A percentile compares a stretch with the other conserved stretches of the same genome.
Evolutionary conservation across 2,329 filamentous ascomycete species (phyloP).

Genomic region (Iodosphaeria phyllophila): DNA sequence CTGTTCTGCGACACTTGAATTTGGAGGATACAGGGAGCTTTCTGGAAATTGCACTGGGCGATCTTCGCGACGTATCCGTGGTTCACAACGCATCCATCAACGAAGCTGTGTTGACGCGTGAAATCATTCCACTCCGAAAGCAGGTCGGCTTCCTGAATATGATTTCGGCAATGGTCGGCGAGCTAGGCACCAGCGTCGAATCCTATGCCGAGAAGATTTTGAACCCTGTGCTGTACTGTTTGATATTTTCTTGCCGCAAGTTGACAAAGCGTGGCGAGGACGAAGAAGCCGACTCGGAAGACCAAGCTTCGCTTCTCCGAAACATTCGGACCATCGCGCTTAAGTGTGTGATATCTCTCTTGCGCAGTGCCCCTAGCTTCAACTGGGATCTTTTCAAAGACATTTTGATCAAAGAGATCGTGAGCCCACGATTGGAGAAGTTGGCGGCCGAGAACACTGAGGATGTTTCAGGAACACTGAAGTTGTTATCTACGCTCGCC

Average conservation of each 20-base stretch:
- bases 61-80: conserved; percentile 42
- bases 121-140: conserved; percentile 50
- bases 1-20: conserved; percentile 61
- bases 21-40: conserved; percentile 63
- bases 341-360: conserved; percentile 66
- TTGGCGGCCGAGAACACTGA: conserved; percentile 77
- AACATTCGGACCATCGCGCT: conserved; percentile 54
- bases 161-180: conserved; percentile 70
- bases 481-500: conserved; percentile 69
- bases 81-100: conserved; percentile 29
- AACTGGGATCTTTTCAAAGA: conserved; percentile 56
- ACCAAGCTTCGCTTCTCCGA: conserved; percentile 36
- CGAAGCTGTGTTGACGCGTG: conserved; percentile 33
- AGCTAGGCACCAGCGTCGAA: conserved; percentile 56
- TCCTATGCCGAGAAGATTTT: conserved; percentile 52
- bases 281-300: conserved; percentile 17
- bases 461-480: conserved; percentile 66
- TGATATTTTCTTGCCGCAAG: conserved; percentile 49
- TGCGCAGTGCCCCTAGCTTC: conserved; percentile 50
- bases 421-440: conserved; percentile 60
- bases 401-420: conserved; percentile 52
- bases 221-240: conserved; percentile 64
- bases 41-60: conserved; percentile 62
- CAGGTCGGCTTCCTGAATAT: conserved; percentile 87
- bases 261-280: conserved; percentile 19